Conservation (phyloP, 495 filamentous ascomycete species). For the Trichoderma virens region DNA sequence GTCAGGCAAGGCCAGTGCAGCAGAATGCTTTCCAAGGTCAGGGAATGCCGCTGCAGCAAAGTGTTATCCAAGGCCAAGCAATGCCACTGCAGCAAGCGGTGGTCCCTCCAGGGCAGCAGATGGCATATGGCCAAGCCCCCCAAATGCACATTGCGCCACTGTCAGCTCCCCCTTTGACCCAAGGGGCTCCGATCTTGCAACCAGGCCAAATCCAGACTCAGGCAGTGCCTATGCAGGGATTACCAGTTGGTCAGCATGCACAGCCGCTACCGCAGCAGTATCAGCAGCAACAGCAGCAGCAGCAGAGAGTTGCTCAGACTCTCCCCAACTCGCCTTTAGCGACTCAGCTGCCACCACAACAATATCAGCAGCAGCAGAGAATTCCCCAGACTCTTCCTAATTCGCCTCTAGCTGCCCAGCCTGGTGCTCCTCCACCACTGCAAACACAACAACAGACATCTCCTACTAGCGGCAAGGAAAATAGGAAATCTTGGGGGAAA, state of each 20-base stretch:
- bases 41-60: no score
- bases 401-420: background rate
- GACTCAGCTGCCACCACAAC: background rate
- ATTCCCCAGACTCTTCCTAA: background rate
- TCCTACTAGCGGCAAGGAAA: constrained; percentile 1
- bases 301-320: background rate
- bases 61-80: background rate
- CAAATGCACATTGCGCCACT: background rate
- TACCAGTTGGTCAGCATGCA: background rate
- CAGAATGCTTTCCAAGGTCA: no score
- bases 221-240: background rate
- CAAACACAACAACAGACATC: background rate
- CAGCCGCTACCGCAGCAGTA: background rate
- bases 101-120: background rate
- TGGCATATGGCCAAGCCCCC: background rate
- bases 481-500: constrained; percentile 3
- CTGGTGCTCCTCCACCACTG: background rate
- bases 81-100: background rate
- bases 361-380: background rate
- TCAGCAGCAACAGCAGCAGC: background rate
- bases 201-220: background rate
- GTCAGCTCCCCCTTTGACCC: background rate
- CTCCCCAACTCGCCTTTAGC: background rate
- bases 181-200: background rate
- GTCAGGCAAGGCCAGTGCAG: no score